Percentiles rank a stretch among this genome's conserved stretches.
phyloP scores from a whole-genome alignment of 192 early-diverging fungal genomes.

The Radiomyces spectabilis region DNA sequence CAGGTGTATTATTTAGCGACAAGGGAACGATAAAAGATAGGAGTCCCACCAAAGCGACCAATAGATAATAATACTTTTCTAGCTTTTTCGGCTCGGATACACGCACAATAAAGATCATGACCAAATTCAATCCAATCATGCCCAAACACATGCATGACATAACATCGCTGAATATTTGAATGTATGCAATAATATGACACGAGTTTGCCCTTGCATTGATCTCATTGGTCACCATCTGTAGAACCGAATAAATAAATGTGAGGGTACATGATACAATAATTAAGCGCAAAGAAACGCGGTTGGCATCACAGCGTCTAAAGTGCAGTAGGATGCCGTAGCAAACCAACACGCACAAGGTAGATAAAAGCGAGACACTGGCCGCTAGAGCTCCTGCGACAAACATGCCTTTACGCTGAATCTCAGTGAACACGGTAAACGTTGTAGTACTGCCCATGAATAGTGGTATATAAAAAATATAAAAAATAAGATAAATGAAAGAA shows the following conservation, averaged over 20 bases:
- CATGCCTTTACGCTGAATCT: not conserved
- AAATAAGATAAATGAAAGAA: too few relatives aligned
- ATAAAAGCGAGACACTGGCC: not conserved
- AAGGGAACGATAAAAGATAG: too few relatives aligned
- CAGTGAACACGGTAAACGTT: too few relatives aligned
- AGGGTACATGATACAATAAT: conserved; percentile 1
- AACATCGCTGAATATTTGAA: not conserved
- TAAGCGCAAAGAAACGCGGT: conserved; percentile 3
- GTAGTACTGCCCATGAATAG: too few relatives aligned
- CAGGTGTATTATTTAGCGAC: too few relatives aligned
- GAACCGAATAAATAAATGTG: not conserved
- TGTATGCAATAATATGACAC: not conserved
- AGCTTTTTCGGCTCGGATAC: not conserved
- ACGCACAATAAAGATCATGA: conserved; percentile 1
- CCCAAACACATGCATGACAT: conserved; percentile 9
- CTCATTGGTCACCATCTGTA: not conserved
- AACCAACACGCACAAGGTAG: not conserved
- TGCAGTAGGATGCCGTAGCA: not conserved
- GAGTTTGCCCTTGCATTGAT: not conserved
- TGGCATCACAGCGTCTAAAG: not conserved
- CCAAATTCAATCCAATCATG: conserved; percentile 10
- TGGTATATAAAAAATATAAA: too few relatives aligned
- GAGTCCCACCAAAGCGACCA: conserved; percentile 2
- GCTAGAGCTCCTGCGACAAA: not conserved
- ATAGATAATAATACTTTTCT: conserved; percentile 3